Evolutionary conservation across 192 early-diverging fungal genomes (phyloP).

Genomic region (Backusella macrospora): DNA sequence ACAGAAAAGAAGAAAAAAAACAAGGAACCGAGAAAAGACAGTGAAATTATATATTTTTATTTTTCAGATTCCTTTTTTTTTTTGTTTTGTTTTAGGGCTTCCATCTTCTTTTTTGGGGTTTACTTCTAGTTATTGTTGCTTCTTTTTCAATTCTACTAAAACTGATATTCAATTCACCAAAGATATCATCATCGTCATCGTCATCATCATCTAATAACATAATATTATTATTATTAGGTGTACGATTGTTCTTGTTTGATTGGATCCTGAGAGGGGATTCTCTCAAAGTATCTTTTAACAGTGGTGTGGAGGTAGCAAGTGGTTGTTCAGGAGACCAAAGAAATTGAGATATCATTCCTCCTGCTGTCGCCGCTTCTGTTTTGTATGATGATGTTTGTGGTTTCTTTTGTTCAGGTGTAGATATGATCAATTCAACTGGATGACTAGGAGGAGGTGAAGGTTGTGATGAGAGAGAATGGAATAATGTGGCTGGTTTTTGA

Average conservation of each 20-base stretch:
- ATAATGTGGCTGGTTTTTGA: background rate
- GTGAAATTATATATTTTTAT: background rate
- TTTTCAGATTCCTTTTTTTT: background rate
- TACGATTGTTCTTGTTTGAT: background rate
- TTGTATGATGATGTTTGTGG: background rate
- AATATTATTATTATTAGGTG: too few relatives aligned
- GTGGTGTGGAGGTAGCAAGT: conserved; percentile 8
- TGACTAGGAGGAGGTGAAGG: background rate
- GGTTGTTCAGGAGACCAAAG: conserved; percentile 6
- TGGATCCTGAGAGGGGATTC: background rate
- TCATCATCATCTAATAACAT: background rate
- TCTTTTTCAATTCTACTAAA: background rate
- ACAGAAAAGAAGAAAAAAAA: background rate
- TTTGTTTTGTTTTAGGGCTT: background rate
- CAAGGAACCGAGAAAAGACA: background rate
- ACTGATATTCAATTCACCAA: background rate
- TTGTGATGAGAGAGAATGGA: background rate
- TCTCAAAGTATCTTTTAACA: background rate
- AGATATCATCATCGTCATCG: background rate
- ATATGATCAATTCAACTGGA: too few relatives aligned
- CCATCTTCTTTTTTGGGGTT: conserved; percentile 4
- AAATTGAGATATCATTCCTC: background rate
- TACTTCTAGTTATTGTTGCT: background rate
- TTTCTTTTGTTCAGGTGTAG: background rate
- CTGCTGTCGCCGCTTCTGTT: too few relatives aligned